Evolutionary conservation across 1,284 basidiomycete genomes (phyloP).

Genomic region (Caloboletus inedulis): DNA sequence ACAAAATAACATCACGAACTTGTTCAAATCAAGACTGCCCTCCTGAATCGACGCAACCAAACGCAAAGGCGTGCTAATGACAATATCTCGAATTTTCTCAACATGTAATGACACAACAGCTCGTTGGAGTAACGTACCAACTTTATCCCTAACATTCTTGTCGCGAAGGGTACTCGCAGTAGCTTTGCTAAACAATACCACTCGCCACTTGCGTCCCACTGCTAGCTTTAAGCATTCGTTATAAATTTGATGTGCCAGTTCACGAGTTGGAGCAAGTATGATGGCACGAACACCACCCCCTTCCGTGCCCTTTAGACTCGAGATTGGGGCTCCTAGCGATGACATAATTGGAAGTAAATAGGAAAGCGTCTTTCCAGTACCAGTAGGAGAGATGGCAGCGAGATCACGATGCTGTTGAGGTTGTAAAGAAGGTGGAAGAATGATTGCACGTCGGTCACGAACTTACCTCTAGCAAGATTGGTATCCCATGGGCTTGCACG

Average conservation of each 20-base stretch:
- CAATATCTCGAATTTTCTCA: constrained; percentile 54
- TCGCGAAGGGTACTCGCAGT: constrained; percentile 72
- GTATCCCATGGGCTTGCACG: constrained; percentile 71
- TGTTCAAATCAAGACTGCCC: constrained; percentile 62
- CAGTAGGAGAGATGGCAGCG: constrained; percentile 90
- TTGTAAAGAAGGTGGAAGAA: neutral
- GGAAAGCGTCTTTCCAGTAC: constrained; percentile 90
- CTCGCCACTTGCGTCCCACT: constrained; percentile 79
- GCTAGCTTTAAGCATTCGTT: constrained; percentile 87
- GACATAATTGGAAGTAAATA: constrained; percentile 84
- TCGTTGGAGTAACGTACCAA: constrained; percentile 49
- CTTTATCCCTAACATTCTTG: constrained; percentile 66
- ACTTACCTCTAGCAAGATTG: constrained; percentile 68
- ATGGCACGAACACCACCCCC: constrained; percentile 73
- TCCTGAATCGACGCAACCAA: constrained; percentile 73
- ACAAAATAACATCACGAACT: constrained; percentile 47
- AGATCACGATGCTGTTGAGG: constrained; percentile 65
- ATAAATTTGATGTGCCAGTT: constrained; percentile 95
- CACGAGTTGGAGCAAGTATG: constrained; percentile 89
- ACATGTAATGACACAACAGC: neutral
- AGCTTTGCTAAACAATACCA: constrained; percentile 82
- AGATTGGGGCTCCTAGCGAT: constrained; percentile 58
- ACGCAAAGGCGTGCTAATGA: constrained; percentile 79
- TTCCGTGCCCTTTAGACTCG: constrained; percentile 44
- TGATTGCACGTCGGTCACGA: neutral